Conservation (phyloP, 768 basidiomycete genomes). For the Boletellus emodensis region DNA sequence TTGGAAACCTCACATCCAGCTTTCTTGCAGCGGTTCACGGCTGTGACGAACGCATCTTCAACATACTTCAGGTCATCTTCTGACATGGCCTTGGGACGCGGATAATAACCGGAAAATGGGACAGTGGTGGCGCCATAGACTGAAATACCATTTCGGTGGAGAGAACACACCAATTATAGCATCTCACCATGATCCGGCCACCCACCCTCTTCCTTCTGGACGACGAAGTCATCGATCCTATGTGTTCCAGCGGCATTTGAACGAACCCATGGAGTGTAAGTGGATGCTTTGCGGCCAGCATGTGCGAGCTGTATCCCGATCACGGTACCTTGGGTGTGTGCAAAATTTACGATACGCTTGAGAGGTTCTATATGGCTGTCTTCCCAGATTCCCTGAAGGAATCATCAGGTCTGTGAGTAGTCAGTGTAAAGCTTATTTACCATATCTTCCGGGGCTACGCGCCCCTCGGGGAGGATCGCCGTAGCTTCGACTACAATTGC, state of each 20-base stretch:
- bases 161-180: not conserved
- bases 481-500: slow-evolving; percentile 74
- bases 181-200: slow-evolving; percentile 62
- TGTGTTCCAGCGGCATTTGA: slow-evolving; percentile 33
- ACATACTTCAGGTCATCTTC: slow-evolving; percentile 51
- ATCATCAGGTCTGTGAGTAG: not conserved
- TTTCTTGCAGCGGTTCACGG: slow-evolving; percentile 51
- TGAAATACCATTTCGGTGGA: slow-evolving; percentile 21
- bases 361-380: slow-evolving; percentile 72
- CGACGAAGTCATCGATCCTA: slow-evolving; percentile 31
- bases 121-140: slow-evolving; percentile 62
- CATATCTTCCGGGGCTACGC: slow-evolving; percentile 72
- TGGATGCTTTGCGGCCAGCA: slow-evolving; percentile 68
- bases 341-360: slow-evolving; percentile 69
- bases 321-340: slow-evolving; percentile 61
- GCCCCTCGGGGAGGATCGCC: slow-evolving; percentile 66
- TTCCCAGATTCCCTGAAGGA: slow-evolving; percentile 59
- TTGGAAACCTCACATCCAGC: slow-evolving; percentile 51
- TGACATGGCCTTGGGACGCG: slow-evolving; percentile 57
- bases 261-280: slow-evolving; percentile 64
- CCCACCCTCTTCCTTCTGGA: slow-evolving; percentile 51
- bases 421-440: slow-evolving; percentile 33
- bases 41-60: slow-evolving; percentile 56
- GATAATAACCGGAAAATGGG: slow-evolving; percentile 48
- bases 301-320: slow-evolving; percentile 82